These are phyloP conservation scores for Fusarium hostae DNA, from an alignment of 2,329 filamentous ascomycete species.

Conservation along the genomic window DNA sequence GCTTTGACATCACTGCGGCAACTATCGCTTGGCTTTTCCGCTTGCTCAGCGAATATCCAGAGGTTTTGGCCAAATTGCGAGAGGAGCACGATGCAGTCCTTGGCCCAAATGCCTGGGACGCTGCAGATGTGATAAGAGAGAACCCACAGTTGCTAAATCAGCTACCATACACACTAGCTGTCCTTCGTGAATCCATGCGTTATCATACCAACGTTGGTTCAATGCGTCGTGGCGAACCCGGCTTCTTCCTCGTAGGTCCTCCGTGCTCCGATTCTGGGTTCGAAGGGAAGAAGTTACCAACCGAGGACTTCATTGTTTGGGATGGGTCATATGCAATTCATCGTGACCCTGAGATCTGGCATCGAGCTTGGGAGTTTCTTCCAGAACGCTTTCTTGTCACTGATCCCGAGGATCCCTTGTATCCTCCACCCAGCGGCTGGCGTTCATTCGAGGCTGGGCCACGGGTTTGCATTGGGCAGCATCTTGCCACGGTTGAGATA, in stretches of 20 bases:
- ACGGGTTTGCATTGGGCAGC: slow-evolving; percentile 66
- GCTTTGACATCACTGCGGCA: slow-evolving; percentile 52
- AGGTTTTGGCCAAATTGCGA: slow-evolving; percentile 46
- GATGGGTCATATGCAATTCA: slow-evolving; percentile 31
- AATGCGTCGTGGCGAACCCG: slow-evolving; percentile 27
- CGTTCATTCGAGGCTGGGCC: slow-evolving; percentile 64
- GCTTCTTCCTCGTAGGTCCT: slow-evolving; percentile 45
- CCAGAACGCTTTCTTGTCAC: slow-evolving; percentile 36
- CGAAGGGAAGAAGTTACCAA: slow-evolving; percentile 42
- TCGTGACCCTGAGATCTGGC: slow-evolving; percentile 27
- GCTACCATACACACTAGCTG: slow-evolving; percentile 51
- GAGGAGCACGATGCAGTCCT: slow-evolving; percentile 52
- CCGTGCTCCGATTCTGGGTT: slow-evolving; percentile 20
- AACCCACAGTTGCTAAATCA: slow-evolving; percentile 46
- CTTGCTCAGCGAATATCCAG: slow-evolving; percentile 46
- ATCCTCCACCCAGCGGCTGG: slow-evolving; percentile 54
- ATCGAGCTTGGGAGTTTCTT: slow-evolving; percentile 25
- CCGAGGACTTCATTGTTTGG: slow-evolving; percentile 41
- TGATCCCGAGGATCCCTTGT: slow-evolving; percentile 27
- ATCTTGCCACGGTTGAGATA: slow-evolving; percentile 59
- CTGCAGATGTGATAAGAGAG: slow-evolving; percentile 23
- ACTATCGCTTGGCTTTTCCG: slow-evolving; percentile 51
- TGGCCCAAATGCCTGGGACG: slow-evolving; percentile 43
- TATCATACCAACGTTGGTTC: slow-evolving; percentile 43
- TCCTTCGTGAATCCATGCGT: slow-evolving; percentile 53